phyloP scores from a whole-genome alignment of 352 stramenopile genomes.

The Thraustochytrium sp. region DNA sequence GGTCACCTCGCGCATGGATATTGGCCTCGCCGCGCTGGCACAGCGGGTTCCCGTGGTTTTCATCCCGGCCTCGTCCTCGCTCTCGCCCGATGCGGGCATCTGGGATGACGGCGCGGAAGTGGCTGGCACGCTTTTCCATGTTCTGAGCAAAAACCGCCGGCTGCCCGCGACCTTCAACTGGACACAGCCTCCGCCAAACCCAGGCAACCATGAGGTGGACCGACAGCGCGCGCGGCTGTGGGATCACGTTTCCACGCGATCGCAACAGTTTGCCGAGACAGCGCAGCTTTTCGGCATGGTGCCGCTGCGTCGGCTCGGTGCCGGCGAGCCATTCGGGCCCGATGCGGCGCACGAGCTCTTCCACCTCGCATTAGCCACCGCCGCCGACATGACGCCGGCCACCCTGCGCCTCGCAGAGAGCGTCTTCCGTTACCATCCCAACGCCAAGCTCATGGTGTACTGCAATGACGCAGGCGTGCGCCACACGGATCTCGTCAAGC shows the following conservation, averaged over 20 bases:
- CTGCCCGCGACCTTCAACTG: not conserved
- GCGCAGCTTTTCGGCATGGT: constrained; percentile 1
- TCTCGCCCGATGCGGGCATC: not conserved
- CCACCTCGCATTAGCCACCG: not conserved
- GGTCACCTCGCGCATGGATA: not conserved
- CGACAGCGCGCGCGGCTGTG: constrained; percentile 2
- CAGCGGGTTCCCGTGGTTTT: constrained; percentile 17
- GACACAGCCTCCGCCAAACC: not conserved
- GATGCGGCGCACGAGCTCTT: not conserved
- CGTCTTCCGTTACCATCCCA: not conserved
- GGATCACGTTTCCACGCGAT: not conserved
- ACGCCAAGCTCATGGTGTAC: not conserved
- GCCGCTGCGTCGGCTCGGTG: not conserved
- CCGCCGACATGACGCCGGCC: not conserved
- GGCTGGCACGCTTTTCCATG: not conserved
- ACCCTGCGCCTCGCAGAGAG: not conserved
- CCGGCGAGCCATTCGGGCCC: not conserved
- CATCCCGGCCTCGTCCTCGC: not conserved
- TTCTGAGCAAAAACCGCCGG: not conserved
- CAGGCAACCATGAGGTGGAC: constrained; percentile 19
- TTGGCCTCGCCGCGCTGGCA: constrained; percentile 8
- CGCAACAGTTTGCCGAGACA: not conserved
- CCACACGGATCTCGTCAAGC: not conserved
- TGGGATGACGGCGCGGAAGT: not conserved
- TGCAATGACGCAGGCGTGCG: not conserved